Evolutionary conservation across 108 stramenopile species (phyloP).

Genomic region (Fragilaria radians): DNA sequence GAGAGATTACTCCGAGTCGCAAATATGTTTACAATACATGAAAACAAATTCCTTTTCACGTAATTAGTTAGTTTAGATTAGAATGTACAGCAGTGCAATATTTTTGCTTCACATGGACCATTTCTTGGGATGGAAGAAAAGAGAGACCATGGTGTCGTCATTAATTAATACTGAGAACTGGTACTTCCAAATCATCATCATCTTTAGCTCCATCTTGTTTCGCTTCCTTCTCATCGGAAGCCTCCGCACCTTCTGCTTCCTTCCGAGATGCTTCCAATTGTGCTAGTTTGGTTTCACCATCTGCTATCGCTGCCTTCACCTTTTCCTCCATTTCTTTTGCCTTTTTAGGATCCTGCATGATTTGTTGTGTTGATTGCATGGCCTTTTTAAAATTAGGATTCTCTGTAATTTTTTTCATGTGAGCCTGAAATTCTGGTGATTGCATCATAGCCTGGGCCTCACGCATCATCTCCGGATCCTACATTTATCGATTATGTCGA

Average conservation of each 20-base stretch:
- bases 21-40: no score
- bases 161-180: conserved; percentile 5
- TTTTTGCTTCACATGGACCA: no score
- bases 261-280: conserved; percentile 34
- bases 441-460: conserved; percentile 85
- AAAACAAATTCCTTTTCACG: no score
- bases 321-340: conserved; percentile 70
- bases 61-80: no score
- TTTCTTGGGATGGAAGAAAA: no score
- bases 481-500: no score
- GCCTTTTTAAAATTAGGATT: conserved; percentile 48
- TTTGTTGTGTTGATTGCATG: conserved; percentile 55
- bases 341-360: conserved; percentile 68
- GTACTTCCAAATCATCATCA: conserved; percentile 17
- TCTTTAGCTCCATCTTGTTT: conserved; percentile 14
- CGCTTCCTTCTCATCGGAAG: conserved; percentile 19
- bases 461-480: conserved; percentile 89
- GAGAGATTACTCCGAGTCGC: no score
- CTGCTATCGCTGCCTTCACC: conserved; percentile 45
- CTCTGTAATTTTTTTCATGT: conserved; percentile 76
- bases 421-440: conserved; percentile 70
- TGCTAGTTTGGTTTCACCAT: conserved; percentile 61
- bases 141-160: no score
- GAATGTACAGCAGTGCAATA: no score
- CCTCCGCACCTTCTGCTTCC: conserved; percentile 18